phyloP scores from a whole-genome alignment of 768 basidiomycete genomes.

The Suillus variegatus region DNA sequence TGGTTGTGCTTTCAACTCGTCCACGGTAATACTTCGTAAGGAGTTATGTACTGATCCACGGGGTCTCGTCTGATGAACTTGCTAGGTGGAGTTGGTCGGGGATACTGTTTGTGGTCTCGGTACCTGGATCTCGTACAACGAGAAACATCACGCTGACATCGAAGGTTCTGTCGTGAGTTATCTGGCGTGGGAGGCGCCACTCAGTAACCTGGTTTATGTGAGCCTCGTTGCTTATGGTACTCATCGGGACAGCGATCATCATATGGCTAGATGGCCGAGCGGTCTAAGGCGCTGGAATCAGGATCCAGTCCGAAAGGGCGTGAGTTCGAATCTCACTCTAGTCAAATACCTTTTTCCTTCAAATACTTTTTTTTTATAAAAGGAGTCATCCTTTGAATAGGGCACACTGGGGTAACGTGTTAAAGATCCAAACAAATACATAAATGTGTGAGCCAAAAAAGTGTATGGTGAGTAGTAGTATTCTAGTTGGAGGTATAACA shows the following conservation, averaged over 20 bases:
- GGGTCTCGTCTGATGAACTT: not conserved
- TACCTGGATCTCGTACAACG: not conserved
- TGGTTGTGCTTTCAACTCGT: not conserved
- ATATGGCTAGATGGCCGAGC: slow-evolving; percentile 51
- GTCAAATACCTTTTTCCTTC: too few relatives aligned
- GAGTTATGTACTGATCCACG: not conserved
- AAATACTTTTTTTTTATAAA: not conserved
- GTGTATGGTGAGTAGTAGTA: slow-evolving; percentile 4
- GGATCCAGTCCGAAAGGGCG: slow-evolving; percentile 38
- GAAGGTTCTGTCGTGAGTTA: not conserved
- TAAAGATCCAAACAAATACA: not conserved
- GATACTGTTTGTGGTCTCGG: not conserved
- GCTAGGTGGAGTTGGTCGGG: too few relatives aligned
- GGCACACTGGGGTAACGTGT: not conserved
- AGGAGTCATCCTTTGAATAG: not conserved
- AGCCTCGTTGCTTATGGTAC: not conserved
- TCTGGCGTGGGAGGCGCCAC: too few relatives aligned
- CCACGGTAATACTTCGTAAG: not conserved
- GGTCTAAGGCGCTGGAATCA: slow-evolving; percentile 63
- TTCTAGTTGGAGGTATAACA: slow-evolving; percentile 7
- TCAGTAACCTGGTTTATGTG: too few relatives aligned
- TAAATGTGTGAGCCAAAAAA: not conserved
- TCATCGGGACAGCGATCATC: not conserved
- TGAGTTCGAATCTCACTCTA: slow-evolving; percentile 14
- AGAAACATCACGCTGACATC: not conserved